Evolutionary conservation across 371 early-diverging fungal genomes (phyloP).

Genomic region (Lichtheimia ornata): DNA sequence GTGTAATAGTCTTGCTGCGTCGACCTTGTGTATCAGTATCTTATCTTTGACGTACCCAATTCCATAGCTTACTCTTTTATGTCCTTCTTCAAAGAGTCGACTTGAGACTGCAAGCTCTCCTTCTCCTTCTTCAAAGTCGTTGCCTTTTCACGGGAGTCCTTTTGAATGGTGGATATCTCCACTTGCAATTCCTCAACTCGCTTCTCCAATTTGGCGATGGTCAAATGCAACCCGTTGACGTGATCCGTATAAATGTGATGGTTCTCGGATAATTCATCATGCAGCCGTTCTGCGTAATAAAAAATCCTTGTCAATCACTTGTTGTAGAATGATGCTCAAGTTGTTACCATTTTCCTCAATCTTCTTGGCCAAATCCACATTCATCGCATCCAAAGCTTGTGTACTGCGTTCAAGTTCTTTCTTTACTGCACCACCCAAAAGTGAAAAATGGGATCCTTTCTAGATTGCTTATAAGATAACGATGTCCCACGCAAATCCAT

Average conservation of each 20-base stretch:
- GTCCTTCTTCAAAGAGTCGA: slow-evolving; percentile 27
- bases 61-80: slow-evolving; percentile 28
- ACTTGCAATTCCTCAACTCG: slow-evolving; percentile 50
- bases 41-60: no score
- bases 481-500: not conserved
- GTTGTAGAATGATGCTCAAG: no score
- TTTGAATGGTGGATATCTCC: slow-evolving; percentile 36
- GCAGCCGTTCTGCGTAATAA: slow-evolving; percentile 42
- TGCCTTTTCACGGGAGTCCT: slow-evolving; percentile 27
- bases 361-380: slow-evolving; percentile 54
- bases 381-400: slow-evolving; percentile 54
- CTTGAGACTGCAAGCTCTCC: slow-evolving; percentile 23
- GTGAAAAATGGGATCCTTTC: slow-evolving; percentile 52
- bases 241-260: slow-evolving; percentile 56
- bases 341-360: slow-evolving; percentile 64
- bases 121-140: slow-evolving; percentile 27
- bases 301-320: not conserved
- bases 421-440: slow-evolving; percentile 59
- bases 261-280: slow-evolving; percentile 53
- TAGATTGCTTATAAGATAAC: slow-evolving; percentile 6
- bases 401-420: slow-evolving; percentile 63
- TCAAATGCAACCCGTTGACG: slow-evolving; percentile 49
- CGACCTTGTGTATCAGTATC: no score
- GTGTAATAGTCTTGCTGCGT: slow-evolving; percentile 30
- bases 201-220: slow-evolving; percentile 60